Base-by-base conservation (phyloP, 495 filamentous ascomycete genomes). In the Penicillium tannophilum region DNA sequence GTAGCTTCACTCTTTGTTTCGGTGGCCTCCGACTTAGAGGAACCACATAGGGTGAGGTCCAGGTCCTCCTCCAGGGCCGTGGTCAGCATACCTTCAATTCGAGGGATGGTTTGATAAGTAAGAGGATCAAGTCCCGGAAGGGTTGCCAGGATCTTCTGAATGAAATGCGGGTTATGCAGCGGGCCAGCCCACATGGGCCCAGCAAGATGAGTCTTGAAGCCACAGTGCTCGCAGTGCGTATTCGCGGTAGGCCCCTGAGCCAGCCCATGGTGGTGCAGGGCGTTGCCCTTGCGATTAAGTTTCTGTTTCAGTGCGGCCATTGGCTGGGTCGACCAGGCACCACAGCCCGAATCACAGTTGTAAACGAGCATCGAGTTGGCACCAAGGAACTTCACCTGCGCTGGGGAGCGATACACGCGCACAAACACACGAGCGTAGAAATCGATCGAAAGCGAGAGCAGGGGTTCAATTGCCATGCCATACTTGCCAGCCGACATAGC, bases 101-200 rank as follows among this genome's bases (percentile, higher is more conserved):
- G 84, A 26, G 82, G 76, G 26, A 85, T 84, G 1, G 94, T 98
- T 48, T 84, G 81, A 66, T 98, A 98, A 1, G 83, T 79, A 2
- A 86, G 72, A 9, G 75, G 74, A 9, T 89, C 79, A 2, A 85
- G 79, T 2, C 75, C 72, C 3, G 89, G 83, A 7, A 96, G 79
- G 43, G 84, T 78, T 19, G 82, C 80, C 14, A 98, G 78, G 2
- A 98, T 85, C 33, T 76, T 81, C 62, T 90, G 79, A 56, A 98
- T 84, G 63, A 96, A 98, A 4, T 83, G 79, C 8, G 84, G 75
- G 49, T 92, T 93, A 68, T 98, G 94, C 8, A 98, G 76, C 10
- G 88, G 90, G 3, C 94, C 94, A 48, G 82, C 93, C 79, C 91
- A 98, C 92, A 98, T 97, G 0, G 94, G 94, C 0, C 94, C 94